phyloP scores from a whole-genome alignment of 2,329 filamentous ascomycete genomes.

The Curvularia hawaiiensis region DNA sequence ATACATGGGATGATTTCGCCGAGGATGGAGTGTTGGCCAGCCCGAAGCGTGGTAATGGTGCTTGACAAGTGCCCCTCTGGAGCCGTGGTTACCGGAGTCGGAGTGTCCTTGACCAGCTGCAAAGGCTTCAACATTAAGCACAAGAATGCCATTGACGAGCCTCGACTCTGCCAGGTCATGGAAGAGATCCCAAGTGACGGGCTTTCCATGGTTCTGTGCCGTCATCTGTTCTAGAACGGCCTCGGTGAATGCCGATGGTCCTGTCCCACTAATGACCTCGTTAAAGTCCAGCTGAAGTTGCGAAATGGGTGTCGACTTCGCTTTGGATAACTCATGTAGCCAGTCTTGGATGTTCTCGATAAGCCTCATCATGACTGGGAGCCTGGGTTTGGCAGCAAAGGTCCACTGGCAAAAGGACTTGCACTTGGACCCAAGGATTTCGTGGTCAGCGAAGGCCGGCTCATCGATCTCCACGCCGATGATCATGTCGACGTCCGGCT shows the following conservation, averaged over 20 bases:
- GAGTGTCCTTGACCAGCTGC: conserved; percentile 76
- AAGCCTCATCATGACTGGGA: conserved; percentile 70
- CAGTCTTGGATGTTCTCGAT: conserved; percentile 72
- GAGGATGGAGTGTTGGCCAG: conserved; percentile 70
- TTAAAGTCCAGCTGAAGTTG: conserved; percentile 72
- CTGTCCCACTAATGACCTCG: conserved; percentile 74
- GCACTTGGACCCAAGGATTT: conserved; percentile 70
- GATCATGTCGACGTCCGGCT: conserved; percentile 71
- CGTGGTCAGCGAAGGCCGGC: conserved; percentile 66
- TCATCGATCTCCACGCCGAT: conserved; percentile 74
- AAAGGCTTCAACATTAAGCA: conserved; percentile 73
- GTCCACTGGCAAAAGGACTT: conserved; percentile 78
- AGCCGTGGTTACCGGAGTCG: conserved; percentile 71
- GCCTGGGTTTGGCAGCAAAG: conserved; percentile 70
- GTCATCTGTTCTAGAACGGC: conserved; percentile 71
- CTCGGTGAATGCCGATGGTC: conserved; percentile 70
- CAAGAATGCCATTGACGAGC: conserved; percentile 66
- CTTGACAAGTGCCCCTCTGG: conserved; percentile 69
- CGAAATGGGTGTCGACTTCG: conserved; percentile 64
- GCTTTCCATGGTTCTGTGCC: conserved; percentile 48
- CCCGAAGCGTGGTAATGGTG: conserved; percentile 77
- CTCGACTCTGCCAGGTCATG: conserved; percentile 70
- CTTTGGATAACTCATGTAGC: conserved; percentile 63
- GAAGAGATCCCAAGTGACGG: conserved; percentile 67
- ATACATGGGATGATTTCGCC: conserved; percentile 70